These are phyloP conservation scores for Hyphopichia khmerensis DNA, from an alignment of 1,139 yeast genomes.

Conservation along the genomic window DNA sequence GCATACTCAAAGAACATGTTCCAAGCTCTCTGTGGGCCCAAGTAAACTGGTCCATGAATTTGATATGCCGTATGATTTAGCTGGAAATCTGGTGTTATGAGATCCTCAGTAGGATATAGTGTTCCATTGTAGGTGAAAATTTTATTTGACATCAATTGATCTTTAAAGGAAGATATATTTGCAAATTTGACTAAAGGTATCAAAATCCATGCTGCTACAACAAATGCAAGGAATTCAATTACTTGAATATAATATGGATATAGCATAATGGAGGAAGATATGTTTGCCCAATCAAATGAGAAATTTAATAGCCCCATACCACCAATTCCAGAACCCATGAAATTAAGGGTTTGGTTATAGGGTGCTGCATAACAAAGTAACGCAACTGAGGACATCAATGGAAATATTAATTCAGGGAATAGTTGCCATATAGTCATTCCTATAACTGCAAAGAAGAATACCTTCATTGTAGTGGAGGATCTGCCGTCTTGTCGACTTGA, in stretches of 20 bases:
- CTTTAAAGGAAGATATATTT: conserved; percentile 19
- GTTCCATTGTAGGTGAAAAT: conserved; percentile 30
- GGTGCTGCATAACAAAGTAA: conserved; percentile 47
- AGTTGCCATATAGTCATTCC: conserved; percentile 41
- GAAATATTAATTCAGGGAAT: conserved; percentile 43
- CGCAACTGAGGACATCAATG: conserved; percentile 42
- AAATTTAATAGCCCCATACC: conserved; percentile 45
- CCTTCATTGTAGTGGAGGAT: conserved; percentile 30
- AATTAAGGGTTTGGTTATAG: conserved; percentile 29
- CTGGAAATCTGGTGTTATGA: conserved; percentile 30
- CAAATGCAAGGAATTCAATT: conserved; percentile 42
- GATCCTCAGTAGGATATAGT: conserved; percentile 32
- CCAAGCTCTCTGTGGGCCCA: conserved; percentile 50
- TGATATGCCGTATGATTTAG: conserved; percentile 42
- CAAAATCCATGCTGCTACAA: conserved; percentile 40
- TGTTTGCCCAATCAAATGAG: conserved; percentile 47
- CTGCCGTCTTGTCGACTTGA: conserved; percentile 16
- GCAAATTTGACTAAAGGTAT: conserved; percentile 43
- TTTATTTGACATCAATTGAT: conserved; percentile 42
- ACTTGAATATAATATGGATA: conserved; percentile 48
- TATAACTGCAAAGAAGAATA: conserved; percentile 28
- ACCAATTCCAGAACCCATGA: conserved; percentile 46
- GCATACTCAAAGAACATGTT: conserved; percentile 54
- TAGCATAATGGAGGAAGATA: conserved; percentile 42
- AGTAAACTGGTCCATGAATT: conserved; percentile 34